Conservation (phyloP, 202 grass and related monocot species). For the Hordeum pubiflorum region DNA sequence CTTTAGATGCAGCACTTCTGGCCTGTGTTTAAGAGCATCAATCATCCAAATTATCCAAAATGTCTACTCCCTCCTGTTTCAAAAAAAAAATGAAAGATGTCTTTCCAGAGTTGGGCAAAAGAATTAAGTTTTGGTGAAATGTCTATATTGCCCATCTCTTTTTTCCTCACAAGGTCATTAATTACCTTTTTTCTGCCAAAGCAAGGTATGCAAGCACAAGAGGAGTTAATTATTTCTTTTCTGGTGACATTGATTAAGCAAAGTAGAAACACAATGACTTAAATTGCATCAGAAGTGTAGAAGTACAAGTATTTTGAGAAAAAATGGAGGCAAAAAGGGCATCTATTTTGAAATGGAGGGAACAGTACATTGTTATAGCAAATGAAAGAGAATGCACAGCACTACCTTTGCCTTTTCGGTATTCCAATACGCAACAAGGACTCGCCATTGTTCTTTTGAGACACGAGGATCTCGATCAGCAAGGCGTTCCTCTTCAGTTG, state of each 20-base stretch:
- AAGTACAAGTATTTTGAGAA: neutral
- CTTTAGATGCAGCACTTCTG: constrained; percentile 14
- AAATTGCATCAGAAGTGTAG: constrained; percentile 6
- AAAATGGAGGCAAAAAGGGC: neutral
- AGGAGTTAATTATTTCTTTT: neutral
- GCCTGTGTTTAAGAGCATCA: constrained; percentile 1
- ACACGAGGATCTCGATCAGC: constrained; percentile 34
- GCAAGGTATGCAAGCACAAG: neutral
- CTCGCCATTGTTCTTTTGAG: constrained; percentile 31
- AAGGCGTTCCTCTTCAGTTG: constrained; percentile 28
- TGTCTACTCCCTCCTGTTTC: neutral
- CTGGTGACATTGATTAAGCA: neutral
- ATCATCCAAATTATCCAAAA: constrained; percentile 1
- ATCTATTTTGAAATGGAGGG: neutral
- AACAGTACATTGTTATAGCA: neutral
- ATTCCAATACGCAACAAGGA: constrained; percentile 34
- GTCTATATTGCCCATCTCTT: neutral
- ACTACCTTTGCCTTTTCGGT: constrained; percentile 42
- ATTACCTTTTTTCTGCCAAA: neutral
- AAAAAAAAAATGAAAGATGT: constrained; percentile 1
- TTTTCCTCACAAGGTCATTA: neutral
- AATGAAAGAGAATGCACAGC: constrained; percentile 9
- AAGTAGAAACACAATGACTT: neutral
- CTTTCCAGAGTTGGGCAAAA: neutral
- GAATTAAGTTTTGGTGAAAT: neutral